Evolutionary conservation across 2,329 filamentous ascomycete species (phyloP), one percentile per base, ranked within the genome.

Genomic region (Elsinoe perseae): DNA sequence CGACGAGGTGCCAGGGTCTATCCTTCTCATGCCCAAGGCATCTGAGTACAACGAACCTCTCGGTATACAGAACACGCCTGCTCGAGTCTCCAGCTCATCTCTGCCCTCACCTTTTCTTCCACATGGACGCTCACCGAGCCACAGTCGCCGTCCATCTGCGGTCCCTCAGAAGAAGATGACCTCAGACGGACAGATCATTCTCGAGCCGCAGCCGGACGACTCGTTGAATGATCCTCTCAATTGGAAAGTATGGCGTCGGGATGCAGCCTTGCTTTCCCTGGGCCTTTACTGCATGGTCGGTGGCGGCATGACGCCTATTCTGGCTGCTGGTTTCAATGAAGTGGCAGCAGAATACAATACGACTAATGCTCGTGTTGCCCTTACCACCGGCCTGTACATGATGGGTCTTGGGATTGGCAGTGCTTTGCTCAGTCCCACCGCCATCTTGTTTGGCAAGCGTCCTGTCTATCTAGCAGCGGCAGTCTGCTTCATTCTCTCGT

Each of bases 331-430:
- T 10, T 97, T 96, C 74, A 84, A 83, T 28, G 76, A 95, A 42
- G 86, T 97, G 10, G 85, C 90, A 1, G 61, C 77, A 0, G 80
- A 78, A 1, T 85, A 86, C 66, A 59, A 79, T 58, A 81, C 95
- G 20, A 77, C 81, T 0, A 82, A 87, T 14, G 80, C 89, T 27
- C 72, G 80, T 53, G 89, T 96, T 3, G 85, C 92, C 2, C 77
- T 95, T 57, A 97, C 92, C 0, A 95, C 91, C 0, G 91, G 91
- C 0, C 73, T 96, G 12, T 96, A 89, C 73, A 96, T 97, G 91
- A 79, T 95, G 80, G 93, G 93, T 0, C 74, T 97, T 36, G 92
- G 91, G 1, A 64, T 96, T 1, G 92, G 92, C 1, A 89, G 84
- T 16, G 84, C 96, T 5, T 67, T 97, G 54, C 85, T 87, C 64